Percentiles rank a stretch among this genome's conserved stretches.
Conservation (phyloP, 495 filamentous ascomycete genomes). For the Amorphotheca resinae region DNA sequence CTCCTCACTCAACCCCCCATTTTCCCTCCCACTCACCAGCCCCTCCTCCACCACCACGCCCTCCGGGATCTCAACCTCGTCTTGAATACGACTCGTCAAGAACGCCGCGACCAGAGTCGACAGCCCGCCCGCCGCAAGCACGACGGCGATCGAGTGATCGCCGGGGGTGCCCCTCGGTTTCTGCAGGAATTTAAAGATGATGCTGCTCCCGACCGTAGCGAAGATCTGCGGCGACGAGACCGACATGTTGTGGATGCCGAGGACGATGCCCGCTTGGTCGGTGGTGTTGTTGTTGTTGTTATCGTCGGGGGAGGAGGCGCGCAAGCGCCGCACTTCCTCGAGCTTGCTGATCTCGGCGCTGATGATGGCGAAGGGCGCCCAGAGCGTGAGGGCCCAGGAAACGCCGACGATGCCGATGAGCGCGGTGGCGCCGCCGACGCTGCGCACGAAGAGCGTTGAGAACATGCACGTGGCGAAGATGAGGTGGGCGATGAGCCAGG, state of each 20-base stretch:
- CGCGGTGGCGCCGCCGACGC: slow-evolving; percentile 50
- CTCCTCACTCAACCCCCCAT: no score
- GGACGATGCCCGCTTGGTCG: slow-evolving; percentile 67
- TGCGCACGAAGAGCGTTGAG: slow-evolving; percentile 63
- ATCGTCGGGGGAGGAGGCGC: slow-evolving; percentile 11
- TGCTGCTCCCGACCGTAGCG: slow-evolving; percentile 66
- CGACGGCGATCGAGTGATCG: slow-evolving; percentile 77
- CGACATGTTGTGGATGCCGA: slow-evolving; percentile 87
- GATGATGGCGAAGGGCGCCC: slow-evolving; percentile 89
- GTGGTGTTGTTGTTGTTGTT: slow-evolving; percentile 29
- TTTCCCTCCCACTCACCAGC: no score
- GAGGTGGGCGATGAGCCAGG: slow-evolving; percentile 72
- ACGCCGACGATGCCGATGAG: slow-evolving; percentile 71
- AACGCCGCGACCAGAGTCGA: slow-evolving; percentile 68
- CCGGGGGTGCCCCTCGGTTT: slow-evolving; percentile 70
- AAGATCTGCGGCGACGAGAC: slow-evolving; percentile 81
- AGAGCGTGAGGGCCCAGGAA: slow-evolving; percentile 78
- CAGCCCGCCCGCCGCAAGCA: slow-evolving; percentile 67
- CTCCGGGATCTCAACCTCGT: slow-evolving; percentile 15
- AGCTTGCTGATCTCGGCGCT: slow-evolving; percentile 72
- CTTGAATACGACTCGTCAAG: slow-evolving; percentile 27
- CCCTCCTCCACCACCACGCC: slow-evolving; percentile 5
- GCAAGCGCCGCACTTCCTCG: slow-evolving; percentile 52
- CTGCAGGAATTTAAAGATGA: slow-evolving; percentile 70
- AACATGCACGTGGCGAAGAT: slow-evolving; percentile 70